A percentile compares a stretch with the other conserved stretches of the same genome.
phyloP scores from a whole-genome alignment of 352 stramenopile genomes.

The Plasmopara viticola region DNA sequence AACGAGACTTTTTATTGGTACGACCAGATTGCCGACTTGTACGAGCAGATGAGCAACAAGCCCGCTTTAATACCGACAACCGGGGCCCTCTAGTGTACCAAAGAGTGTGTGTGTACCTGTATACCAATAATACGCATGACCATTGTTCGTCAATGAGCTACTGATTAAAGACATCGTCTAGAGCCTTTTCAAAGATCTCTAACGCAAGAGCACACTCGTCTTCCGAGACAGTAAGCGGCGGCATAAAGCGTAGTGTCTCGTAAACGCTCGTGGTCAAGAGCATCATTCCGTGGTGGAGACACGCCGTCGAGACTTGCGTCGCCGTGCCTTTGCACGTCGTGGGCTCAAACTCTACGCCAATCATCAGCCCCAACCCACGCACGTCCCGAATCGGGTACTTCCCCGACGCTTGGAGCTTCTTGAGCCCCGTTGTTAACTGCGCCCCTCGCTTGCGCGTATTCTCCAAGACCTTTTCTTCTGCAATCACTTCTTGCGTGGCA shows the following conservation, averaged over 20 bases:
- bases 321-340: conserved; percentile 55
- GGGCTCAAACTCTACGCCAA: conserved; percentile 87
- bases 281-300: conserved; percentile 86
- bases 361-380: conserved; percentile 90
- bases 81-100: no score
- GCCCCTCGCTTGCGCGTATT: conserved; percentile 70
- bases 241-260: conserved; percentile 91
- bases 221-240: conserved; percentile 80
- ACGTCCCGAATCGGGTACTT: conserved; percentile 83
- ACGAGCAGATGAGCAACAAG: conserved; percentile 33
- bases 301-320: conserved; percentile 67
- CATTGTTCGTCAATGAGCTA: conserved; percentile 8
- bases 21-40: conserved; percentile 33
- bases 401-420: conserved; percentile 64
- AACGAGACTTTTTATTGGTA: no score
- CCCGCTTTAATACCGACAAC: conserved; percentile 1
- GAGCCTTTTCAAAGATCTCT: conserved; percentile 52
- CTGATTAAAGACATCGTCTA: conserved; percentile 41
- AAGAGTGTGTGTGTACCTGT: no score
- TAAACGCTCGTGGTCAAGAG: conserved; percentile 88
- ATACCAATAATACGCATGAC: no score
- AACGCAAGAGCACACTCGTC: conserved; percentile 60
- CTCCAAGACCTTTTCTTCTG: conserved; percentile 84
- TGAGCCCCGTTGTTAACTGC: conserved; percentile 71
- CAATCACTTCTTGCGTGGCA: conserved; percentile 82